phyloP scores from a whole-genome alignment of 352 stramenopile species.

The Phytophthora idaei region DNA sequence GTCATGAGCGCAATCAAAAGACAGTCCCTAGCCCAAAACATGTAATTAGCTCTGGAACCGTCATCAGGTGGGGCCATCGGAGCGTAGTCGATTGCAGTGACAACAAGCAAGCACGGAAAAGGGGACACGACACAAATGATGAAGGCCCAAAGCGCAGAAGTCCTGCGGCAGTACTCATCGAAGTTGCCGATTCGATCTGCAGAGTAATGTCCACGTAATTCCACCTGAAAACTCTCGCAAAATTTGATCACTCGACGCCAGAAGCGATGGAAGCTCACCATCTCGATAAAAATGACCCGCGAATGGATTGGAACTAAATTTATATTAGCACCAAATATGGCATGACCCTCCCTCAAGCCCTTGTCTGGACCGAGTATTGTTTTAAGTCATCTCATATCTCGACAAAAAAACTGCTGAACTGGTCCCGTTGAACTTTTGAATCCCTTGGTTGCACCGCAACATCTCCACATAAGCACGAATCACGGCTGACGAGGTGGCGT shows the following conservation, averaged over 20 bases:
- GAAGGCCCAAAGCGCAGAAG: slow-evolving; percentile 4
- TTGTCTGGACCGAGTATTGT: neutral
- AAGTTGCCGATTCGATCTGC: slow-evolving; percentile 5
- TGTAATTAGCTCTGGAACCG: slow-evolving; percentile 8
- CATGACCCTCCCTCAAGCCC: neutral
- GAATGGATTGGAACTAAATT: slow-evolving; percentile 3
- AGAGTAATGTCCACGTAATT: slow-evolving; percentile 12
- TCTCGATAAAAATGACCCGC: neutral
- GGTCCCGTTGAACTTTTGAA: slow-evolving; percentile 67
- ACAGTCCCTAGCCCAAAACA: slow-evolving; percentile 11
- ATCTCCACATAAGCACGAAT: slow-evolving; percentile 45
- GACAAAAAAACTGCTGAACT: slow-evolving; percentile 56
- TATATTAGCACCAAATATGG: neutral
- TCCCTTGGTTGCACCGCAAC: slow-evolving; percentile 42
- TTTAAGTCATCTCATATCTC: slow-evolving; percentile 36
- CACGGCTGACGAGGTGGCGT: slow-evolving; percentile 41
- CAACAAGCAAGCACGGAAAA: slow-evolving; percentile 11
- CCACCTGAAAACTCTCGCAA: slow-evolving; percentile 11
- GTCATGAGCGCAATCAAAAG: slow-evolving; percentile 12
- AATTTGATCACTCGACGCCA: slow-evolving; percentile 17
- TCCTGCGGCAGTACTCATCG: slow-evolving; percentile 2
- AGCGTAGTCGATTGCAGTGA: slow-evolving; percentile 4
- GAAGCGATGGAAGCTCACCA: slow-evolving; percentile 5
- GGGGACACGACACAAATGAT: slow-evolving; percentile 8
- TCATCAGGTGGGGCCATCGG: slow-evolving; percentile 7